These are phyloP conservation scores for Teratosphaeria destructans DNA, from an alignment of 2,329 filamentous ascomycete genomes.

Conservation along the genomic window DNA sequence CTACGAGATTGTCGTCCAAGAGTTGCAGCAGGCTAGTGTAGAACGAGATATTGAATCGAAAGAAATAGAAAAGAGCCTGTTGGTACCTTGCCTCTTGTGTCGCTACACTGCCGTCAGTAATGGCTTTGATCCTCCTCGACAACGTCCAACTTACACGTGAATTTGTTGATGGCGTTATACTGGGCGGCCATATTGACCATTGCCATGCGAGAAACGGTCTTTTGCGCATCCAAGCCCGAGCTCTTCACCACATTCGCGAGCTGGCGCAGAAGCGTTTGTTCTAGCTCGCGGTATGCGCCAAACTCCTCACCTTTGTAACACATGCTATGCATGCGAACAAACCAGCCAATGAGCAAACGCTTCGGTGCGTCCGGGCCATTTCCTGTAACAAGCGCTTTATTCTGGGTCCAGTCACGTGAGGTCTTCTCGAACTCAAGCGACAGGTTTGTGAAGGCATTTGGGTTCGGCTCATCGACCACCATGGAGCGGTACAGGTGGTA, in stretches of 20 bases:
- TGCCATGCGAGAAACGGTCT: conserved; percentile 64
- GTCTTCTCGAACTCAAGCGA: conserved; percentile 67
- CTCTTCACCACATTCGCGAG: conserved; percentile 63
- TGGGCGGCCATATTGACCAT: conserved; percentile 81
- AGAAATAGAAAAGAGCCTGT: conserved; percentile 48
- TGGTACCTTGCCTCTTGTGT: conserved; percentile 18
- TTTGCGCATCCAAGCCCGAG: conserved; percentile 44
- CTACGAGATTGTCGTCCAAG: conserved; percentile 31
- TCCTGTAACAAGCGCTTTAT: conserved; percentile 38
- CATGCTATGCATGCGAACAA: conserved; percentile 73
- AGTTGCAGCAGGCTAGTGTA: conserved; percentile 62
- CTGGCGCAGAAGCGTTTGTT: conserved; percentile 73
- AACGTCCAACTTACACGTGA: conserved; percentile 39
- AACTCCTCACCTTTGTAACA: conserved; percentile 72
- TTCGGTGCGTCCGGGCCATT: conserved; percentile 43
- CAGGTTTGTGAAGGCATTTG: conserved; percentile 64
- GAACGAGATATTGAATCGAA: conserved; percentile 69
- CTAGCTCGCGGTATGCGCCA: conserved; percentile 65
- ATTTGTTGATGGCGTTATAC: conserved; percentile 54
- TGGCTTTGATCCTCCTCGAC: background rate
- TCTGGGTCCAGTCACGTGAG: conserved; percentile 45
- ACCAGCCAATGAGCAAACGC: conserved; percentile 65
- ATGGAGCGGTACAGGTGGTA: conserved; percentile 85
- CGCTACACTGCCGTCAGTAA: background rate
- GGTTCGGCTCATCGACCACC: conserved; percentile 62